A percentile compares a stretch with the other conserved stretches of the same genome.
Evolutionary conservation across 805 yeast genomes (phyloP).

Genomic region (Yarrowia divulgata): DNA sequence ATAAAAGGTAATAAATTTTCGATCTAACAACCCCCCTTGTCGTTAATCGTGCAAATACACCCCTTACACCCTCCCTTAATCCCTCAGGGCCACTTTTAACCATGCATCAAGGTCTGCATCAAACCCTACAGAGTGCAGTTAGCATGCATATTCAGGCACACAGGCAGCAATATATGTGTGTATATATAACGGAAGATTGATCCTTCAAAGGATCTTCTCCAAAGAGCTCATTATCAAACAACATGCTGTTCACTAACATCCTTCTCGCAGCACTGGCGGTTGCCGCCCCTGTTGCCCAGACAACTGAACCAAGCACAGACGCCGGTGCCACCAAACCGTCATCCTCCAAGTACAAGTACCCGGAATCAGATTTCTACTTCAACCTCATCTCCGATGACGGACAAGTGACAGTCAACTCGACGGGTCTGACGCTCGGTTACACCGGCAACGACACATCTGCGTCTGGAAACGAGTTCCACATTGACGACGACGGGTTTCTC

Average conservation of each 20-base stretch:
- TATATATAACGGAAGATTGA: background rate
- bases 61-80: background rate
- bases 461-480: slow-evolving; percentile 22
- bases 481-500: slow-evolving; percentile 19
- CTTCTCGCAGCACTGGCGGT: background rate
- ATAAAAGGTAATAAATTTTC: too few relatives aligned
- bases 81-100: background rate
- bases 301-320: background rate
- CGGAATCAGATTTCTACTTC: slow-evolving; percentile 18
- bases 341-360: background rate
- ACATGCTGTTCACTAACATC: background rate
- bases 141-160: background rate
- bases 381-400: slow-evolving; percentile 15
- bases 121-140: slow-evolving; percentile 5
- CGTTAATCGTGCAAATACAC: background rate
- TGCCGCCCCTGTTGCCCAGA: slow-evolving; percentile 1
- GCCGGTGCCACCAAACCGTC: background rate
- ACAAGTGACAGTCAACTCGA: slow-evolving; percentile 6
- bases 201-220: background rate
- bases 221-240: background rate
- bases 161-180: background rate
- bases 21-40: background rate
- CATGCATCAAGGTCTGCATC: background rate
- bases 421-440: slow-evolving; percentile 4
- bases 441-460: slow-evolving; percentile 8